Evolutionary conservation across 345 rosid species (phyloP).

Genomic region (Gossypium thurberi): DNA sequence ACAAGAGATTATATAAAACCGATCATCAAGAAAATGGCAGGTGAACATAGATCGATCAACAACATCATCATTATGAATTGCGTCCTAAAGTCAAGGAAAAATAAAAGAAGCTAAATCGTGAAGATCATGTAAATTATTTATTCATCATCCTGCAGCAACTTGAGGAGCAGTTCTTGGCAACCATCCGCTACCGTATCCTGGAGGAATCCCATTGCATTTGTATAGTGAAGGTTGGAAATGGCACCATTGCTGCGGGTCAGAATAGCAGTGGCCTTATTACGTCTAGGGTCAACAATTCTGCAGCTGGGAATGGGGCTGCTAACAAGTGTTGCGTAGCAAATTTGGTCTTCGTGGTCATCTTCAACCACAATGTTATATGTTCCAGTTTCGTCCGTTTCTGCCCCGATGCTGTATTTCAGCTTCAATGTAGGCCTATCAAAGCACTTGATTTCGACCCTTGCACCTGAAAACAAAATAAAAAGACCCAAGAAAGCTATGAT

Average conservation of each 20-base stretch:
- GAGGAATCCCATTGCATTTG: conserved; percentile 65
- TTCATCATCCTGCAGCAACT: conserved; percentile 29
- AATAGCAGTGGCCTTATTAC: conserved; percentile 40
- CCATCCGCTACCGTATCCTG: conserved; percentile 30
- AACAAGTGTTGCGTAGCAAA: conserved; percentile 41
- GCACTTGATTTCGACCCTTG: conserved; percentile 49
- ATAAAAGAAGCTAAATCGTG: not conserved
- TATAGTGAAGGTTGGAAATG: conserved; percentile 35
- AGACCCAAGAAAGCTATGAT: not conserved
- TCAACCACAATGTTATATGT: conserved; percentile 37
- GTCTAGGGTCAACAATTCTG: conserved; percentile 30
- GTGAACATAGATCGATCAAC: not conserved
- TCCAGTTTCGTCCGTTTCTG: conserved; percentile 37
- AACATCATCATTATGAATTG: not conserved
- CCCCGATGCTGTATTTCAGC: conserved; percentile 21
- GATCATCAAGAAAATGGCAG: not conserved
- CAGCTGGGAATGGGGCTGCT: conserved; percentile 44
- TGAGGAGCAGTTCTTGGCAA: conserved; percentile 37
- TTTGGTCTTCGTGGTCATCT: conserved; percentile 52
- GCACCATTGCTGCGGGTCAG: conserved; percentile 65
- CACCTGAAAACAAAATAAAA: conserved; percentile 31
- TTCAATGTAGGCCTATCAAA: conserved; percentile 30
- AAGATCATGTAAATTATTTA: not conserved
- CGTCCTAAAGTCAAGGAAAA: not conserved
- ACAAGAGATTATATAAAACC: not conserved